Evolutionary conservation across 148 eudicot genomes (phyloP).

Genomic region (Gaultheria prostrata): DNA sequence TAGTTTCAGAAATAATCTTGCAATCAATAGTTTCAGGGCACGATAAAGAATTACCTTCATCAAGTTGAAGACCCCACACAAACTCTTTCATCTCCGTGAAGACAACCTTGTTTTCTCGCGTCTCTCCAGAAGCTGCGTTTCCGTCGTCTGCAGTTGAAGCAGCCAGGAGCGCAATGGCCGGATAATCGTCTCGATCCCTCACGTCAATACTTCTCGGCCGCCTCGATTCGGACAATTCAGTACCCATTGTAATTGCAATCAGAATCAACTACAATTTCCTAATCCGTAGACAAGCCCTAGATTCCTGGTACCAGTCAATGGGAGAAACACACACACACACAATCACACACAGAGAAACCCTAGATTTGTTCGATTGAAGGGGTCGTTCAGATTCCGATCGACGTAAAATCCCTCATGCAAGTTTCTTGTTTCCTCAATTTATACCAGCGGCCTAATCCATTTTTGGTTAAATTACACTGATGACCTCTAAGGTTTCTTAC

Average conservation of each 20-base stretch:
- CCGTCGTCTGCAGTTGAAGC: constrained; percentile 43
- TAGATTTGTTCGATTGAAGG: too few species aligned
- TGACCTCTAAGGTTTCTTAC: too few species aligned
- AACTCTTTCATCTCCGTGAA: constrained; percentile 99
- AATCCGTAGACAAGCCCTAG: not conserved
- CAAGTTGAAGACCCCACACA: constrained; percentile 95
- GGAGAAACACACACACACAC: not conserved
- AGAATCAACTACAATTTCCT: not conserved
- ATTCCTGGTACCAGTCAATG: not conserved
- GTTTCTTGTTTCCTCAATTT: too few species aligned
- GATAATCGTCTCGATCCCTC: constrained; percentile 45
- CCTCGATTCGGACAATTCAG: constrained; percentile 32
- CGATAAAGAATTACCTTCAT: constrained; percentile 56
- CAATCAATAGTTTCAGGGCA: not conserved
- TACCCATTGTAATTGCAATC: constrained; percentile 10
- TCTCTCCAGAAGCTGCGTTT: constrained; percentile 42
- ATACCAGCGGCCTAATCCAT: too few species aligned
- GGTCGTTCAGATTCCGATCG: too few species aligned
- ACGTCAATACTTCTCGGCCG: constrained; percentile 41
- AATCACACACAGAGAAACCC: too few species aligned
- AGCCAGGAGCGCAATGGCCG: constrained; percentile 68
- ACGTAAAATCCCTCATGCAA: too few species aligned
- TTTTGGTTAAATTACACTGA: too few species aligned
- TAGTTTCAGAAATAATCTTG: not conserved
- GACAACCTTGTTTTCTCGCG: constrained; percentile 78